phyloP scores from a whole-genome alignment of 116 monocot genomes.

The Thalassia testudinum region DNA sequence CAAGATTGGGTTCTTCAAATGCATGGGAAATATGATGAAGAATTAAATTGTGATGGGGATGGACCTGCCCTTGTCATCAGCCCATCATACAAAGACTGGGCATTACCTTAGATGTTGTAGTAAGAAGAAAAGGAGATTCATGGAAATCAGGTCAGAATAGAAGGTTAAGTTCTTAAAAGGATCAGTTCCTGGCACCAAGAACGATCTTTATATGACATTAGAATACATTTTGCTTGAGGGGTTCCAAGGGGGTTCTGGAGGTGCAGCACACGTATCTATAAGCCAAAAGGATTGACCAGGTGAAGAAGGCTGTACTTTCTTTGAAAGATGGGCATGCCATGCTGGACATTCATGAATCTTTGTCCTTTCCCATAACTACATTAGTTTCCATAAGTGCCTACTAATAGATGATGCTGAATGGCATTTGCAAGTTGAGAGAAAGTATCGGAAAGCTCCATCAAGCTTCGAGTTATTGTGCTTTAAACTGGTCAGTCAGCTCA shows the following conservation, averaged over 20 bases:
- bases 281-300: no score
- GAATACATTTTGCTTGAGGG: neutral
- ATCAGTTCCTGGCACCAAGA: neutral
- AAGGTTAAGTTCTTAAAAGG: neutral
- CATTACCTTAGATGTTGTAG: conserved; percentile 17
- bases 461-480: no score
- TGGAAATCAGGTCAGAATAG: neutral
- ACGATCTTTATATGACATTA: neutral
- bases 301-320: no score
- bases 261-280: neutral
- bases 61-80: conserved; percentile 15
- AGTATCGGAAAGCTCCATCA: no score
- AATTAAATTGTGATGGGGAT: conserved; percentile 24
- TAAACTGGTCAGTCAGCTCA: no score
- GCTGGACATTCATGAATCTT: no score
- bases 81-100: conserved; percentile 14
- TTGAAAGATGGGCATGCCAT: no score
- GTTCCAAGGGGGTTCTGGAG: neutral
- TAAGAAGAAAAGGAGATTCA: neutral
- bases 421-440: no score
- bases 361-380: no score
- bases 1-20: conserved; percentile 25
- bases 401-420: no score
- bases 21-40: conserved; percentile 32
- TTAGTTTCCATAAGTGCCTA: no score